These are phyloP conservation scores for Malus fusca DNA, from an alignment of 306 rosid genomes.

Conservation along the genomic window DNA sequence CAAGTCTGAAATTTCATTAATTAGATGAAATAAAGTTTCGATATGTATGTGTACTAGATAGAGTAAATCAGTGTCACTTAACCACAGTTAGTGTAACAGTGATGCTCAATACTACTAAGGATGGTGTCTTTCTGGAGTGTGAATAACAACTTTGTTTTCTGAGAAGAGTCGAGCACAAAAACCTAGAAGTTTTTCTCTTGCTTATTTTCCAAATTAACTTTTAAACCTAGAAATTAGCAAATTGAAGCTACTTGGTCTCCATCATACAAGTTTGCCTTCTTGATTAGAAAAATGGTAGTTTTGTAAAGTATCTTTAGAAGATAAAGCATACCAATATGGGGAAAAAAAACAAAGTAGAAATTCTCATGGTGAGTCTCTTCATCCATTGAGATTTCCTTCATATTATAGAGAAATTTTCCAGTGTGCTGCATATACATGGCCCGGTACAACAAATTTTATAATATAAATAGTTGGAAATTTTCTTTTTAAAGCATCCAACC, in stretches of 20 bases:
- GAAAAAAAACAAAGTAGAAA: slow-evolving; percentile 2
- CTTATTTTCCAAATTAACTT: neutral
- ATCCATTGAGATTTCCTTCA: slow-evolving; percentile 4
- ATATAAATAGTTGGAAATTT: too few species aligned
- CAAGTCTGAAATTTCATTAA: too few species aligned
- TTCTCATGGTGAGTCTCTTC: neutral
- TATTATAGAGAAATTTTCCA: too few species aligned
- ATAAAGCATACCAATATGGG: slow-evolving; percentile 2
- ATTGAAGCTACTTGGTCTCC: neutral
- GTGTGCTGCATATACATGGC: too few species aligned
- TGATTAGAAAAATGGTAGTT: neutral
- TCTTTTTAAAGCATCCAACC: too few species aligned
- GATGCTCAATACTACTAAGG: neutral
- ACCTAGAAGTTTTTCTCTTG: slow-evolving; percentile 1
- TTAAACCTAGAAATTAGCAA: neutral
- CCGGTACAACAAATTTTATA: too few species aligned
- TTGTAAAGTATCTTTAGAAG: neutral
- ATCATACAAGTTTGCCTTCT: neutral
- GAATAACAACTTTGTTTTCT: neutral
- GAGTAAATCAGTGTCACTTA: neutral
- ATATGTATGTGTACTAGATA: too few species aligned
- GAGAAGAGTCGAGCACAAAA: neutral
- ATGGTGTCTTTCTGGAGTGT: neutral
- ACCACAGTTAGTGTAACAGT: too few species aligned
- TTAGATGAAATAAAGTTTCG: too few species aligned